Conservation (phyloP, 176 grass and related monocot species). For the Triticum turgidum region DNA sequence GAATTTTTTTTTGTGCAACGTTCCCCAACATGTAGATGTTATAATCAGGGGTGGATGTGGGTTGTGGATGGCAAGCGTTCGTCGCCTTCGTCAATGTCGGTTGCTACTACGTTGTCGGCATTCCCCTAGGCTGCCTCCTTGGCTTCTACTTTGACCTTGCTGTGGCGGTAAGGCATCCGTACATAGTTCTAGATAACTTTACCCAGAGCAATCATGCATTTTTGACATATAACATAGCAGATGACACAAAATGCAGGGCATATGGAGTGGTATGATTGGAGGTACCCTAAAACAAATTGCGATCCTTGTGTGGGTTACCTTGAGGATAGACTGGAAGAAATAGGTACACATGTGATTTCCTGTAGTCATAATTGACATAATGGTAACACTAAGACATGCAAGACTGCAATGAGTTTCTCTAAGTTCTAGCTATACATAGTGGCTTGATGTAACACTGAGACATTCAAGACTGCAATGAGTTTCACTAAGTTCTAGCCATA, state of each 20-base stretch:
- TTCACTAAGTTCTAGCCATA: too few species aligned
- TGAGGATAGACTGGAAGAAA: constrained; percentile 64
- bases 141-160: constrained; percentile 41
- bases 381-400: too few species aligned
- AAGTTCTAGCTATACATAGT: too few species aligned
- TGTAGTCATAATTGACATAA: not conserved
- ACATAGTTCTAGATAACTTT: not conserved
- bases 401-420: not conserved
- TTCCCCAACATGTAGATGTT: too few species aligned
- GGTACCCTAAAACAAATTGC: constrained; percentile 66
- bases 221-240: not conserved
- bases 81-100: too few species aligned
- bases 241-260: constrained; percentile 38
- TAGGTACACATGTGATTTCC: constrained; percentile 40
- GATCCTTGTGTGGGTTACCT: constrained; percentile 66
- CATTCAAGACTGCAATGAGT: not conserved
- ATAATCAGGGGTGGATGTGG: too few species aligned
- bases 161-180: not conserved
- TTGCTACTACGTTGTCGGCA: not conserved
- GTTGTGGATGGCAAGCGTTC: too few species aligned
- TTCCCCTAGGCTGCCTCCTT: constrained; percentile 34
- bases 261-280: constrained; percentile 79
- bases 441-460: too few species aligned
- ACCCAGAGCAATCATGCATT: not conserved
- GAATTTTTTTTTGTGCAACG: too few species aligned